Percentiles rank a stretch among this genome's conserved stretches.
Evolutionary conservation across 2,329 filamentous ascomycete genomes (phyloP).

Genomic region (Sordariomycetes sp.): DNA sequence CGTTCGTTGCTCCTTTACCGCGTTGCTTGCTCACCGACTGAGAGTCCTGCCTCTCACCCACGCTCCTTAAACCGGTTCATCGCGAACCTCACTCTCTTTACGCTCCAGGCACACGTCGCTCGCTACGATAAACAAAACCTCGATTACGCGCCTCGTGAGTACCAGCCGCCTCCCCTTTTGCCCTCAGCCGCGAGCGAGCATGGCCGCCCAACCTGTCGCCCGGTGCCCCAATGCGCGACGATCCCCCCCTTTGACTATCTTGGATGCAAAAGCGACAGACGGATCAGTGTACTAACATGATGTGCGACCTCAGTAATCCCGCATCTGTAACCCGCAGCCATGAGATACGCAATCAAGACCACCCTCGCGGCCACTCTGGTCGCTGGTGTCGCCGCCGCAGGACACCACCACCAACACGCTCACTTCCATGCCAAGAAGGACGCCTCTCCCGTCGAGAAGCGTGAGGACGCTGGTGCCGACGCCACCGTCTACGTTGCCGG

Average conservation of each 20-base stretch:
- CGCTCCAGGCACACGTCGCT: constrained; percentile 8
- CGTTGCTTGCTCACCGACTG: constrained; percentile 38
- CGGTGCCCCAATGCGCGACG: no score
- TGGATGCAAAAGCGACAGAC: no score
- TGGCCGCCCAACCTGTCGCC: no score
- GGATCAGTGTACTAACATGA: no score
- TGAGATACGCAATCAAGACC: constrained; percentile 41
- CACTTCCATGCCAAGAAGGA: constrained; percentile 51
- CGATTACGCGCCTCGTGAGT: not conserved
- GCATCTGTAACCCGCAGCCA: constrained; percentile 13
- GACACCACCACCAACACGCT: constrained; percentile 51
- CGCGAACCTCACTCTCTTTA: constrained; percentile 17
- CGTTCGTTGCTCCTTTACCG: constrained; percentile 15
- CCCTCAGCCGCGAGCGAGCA: no score
- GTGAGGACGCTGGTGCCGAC: constrained; percentile 28
- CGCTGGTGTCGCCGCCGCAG: constrained; percentile 46
- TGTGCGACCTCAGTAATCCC: no score
- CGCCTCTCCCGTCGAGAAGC: constrained; percentile 37
- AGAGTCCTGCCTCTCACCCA: constrained; percentile 44
- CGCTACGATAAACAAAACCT: constrained; percentile 6
- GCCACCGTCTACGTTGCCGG: constrained; percentile 47
- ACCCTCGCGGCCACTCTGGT: constrained; percentile 44
- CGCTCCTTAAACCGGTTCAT: constrained; percentile 34
- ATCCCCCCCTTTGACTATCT: no score
- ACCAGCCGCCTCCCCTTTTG: no score